Evolutionary conservation across 2,329 filamentous ascomycete species (phyloP).

Genomic region (Dactylellina sp.): DNA sequence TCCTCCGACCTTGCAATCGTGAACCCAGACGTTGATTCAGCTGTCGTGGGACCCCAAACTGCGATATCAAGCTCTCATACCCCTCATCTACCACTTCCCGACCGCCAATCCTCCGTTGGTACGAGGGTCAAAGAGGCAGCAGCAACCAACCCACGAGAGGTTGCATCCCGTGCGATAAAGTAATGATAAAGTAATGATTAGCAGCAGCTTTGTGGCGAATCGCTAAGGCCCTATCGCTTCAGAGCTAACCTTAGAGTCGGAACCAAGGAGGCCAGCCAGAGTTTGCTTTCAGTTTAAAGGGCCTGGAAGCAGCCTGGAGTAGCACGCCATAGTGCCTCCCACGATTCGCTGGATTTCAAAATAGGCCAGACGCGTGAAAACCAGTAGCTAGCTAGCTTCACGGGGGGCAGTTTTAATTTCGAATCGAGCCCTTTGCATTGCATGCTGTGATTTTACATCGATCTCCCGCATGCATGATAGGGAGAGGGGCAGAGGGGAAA

Average conservation of each 20-base stretch:
- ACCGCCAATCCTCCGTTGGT: conserved; percentile 26
- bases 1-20: background rate
- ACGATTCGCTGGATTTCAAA: no score
- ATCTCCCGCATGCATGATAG: conserved; percentile 9
- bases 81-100: no score
- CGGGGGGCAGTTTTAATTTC: conserved; percentile 22
- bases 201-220: conserved; percentile 36
- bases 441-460: conserved; percentile 22
- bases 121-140: conserved; percentile 28
- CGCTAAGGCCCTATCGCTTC: background rate
- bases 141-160: conserved; percentile 39
- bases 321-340: conserved; percentile 24
- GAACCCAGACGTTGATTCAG: conserved; percentile 10
- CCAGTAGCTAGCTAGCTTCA: no score
- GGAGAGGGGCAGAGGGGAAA: no score
- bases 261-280: background rate
- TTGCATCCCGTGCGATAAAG: conserved; percentile 11
- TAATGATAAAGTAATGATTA: conserved; percentile 37
- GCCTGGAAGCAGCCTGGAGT: conserved; percentile 29
- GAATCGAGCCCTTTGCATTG: conserved; percentile 28
- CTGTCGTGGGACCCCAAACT: background rate
- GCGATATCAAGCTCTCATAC: conserved; percentile 5
- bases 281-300: background rate
- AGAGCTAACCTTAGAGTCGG: background rate
- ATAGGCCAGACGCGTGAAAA: no score